Conservation (phyloP, 371 early-diverging fungal genomes). For the Mycotypha africana region DNA sequence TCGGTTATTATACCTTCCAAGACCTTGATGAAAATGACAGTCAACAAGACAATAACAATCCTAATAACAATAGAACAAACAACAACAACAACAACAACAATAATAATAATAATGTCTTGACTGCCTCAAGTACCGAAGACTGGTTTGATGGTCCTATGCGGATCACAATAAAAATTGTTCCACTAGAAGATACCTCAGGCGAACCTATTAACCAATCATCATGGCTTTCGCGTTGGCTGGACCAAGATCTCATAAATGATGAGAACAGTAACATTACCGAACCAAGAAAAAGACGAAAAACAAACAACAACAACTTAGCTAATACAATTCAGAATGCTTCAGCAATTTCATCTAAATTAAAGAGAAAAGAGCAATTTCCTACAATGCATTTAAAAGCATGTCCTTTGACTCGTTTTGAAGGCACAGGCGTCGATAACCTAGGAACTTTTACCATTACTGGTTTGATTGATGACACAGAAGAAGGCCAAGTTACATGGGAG, state of each 20-base stretch:
- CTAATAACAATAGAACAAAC: not conserved
- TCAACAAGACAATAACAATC: slow-evolving; percentile 4
- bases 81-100: too few relatives aligned
- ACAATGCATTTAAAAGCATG: slow-evolving; percentile 24
- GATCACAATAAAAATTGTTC: slow-evolving; percentile 32
- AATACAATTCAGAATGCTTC: not conserved
- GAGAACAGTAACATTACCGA: not conserved
- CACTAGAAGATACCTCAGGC: slow-evolving; percentile 25
- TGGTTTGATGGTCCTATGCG: slow-evolving; percentile 48
- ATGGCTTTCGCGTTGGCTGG: slow-evolving; percentile 24
- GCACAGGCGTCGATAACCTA: slow-evolving; percentile 35
- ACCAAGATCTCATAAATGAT: slow-evolving; percentile 6
- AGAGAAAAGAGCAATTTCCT: slow-evolving; percentile 17
- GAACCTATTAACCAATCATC: slow-evolving; percentile 12
- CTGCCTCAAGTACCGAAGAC: slow-evolving; percentile 11
- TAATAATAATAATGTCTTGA: not conserved
- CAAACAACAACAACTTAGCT: slow-evolving; percentile 3
- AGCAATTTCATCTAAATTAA: not conserved
- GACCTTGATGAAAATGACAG: slow-evolving; percentile 28
- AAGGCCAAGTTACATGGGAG: slow-evolving; percentile 43
- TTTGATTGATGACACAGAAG: slow-evolving; percentile 41
- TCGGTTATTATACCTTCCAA: slow-evolving; percentile 42
- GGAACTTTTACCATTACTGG: slow-evolving; percentile 37
- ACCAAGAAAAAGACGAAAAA: slow-evolving; percentile 16
- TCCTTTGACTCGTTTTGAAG: slow-evolving; percentile 42